Evolutionary conservation across 2,329 filamentous ascomycete species (phyloP), one percentile per base, ranked within the genome.

Genomic region (Fusarium sp.): DNA sequence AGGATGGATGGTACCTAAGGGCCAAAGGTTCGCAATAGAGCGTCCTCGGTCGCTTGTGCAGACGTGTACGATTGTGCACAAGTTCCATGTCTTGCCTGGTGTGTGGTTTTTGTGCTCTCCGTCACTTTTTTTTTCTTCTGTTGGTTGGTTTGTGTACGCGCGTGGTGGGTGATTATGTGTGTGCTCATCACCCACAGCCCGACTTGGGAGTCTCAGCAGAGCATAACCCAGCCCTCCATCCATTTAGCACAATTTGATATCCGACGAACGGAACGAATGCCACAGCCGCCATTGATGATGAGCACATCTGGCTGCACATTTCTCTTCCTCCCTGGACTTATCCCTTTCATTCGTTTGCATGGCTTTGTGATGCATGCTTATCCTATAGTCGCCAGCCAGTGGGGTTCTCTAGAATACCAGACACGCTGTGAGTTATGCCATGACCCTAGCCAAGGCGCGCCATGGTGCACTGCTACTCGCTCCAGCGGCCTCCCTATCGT

Each of bases 401-500:
- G 65, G 63, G 55, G 48, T 62, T 62, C 22, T 47, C 30, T 30
- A 54, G 58, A 53, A 73, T 75, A 68, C 67, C 70, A 75, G 72
- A 72, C 70, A 60, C 69, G 65, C 70, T 55, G 51, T 14, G 61
- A 74, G 72, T 74, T 75, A 75, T 75, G 74, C 72, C 57, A 62
- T 65, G 52, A 51, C 45, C 68, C 62, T 63, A 61, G 61, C 58
- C 62, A 58, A 61, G 61, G 69, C 72, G 70, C 72, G 65, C 67
- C 42, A 68, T 59, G 55, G 59, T 63, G 68, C 57, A 64, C 61
- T 75, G 61, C 64, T 67, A 75, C 72, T 75, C 68, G 62, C 56
- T 60, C 61, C 48, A 67, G 68, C 60, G 61, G 65, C 66, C 68
- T 66, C 72, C 65, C 57, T 67, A 55, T 65, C 54, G 56, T 30